Evolutionary conservation across 176 grass and related monocot species (phyloP), one percentile per base, ranked within the genome.

Genomic region (Cymbopogon citratus): DNA sequence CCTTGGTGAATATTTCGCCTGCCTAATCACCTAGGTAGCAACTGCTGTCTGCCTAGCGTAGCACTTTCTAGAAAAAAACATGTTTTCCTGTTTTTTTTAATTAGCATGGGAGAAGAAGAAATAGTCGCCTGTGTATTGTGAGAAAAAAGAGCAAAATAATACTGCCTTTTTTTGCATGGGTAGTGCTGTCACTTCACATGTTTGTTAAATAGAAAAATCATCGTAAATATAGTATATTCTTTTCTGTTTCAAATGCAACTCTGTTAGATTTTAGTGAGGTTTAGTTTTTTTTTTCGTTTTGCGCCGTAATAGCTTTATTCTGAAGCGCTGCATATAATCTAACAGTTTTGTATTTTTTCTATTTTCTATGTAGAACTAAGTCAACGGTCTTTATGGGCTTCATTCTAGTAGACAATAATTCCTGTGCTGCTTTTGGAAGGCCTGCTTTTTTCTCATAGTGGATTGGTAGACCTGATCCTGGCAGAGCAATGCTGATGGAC

Each of bases 401-500:
- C 12, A 63, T 59, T 21, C 33, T 29, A 63, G 49, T 28, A 77
- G 48, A 56, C 31, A 63, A 61, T 81, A 85, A 63, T 75, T 71
- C 61, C 29, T 80, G 71, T 57, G 63, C 56, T 85, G 41, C 29
- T 82, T 89, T 75, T 35, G 79, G 63, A 69, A 78, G 31, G 67
- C 79, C 56, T 75, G 79, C 73, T 65, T 45, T 76, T 72, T 79
- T 72, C 16, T 15, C 62, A 5, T 52, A 76, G 40, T 69, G 66
- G 59, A 73, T 45, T 79, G 18, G 11, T 63, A 52, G 49, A 78
- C 27, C 71, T 71, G 73, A 75, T 66, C 71, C 65, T 83, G 79
- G 14, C 77, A 71, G 71, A 87, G 92, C 85, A 84, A 87, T 87
- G 85, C 87, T 94, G 56, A 91, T 91, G 80, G 89, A 94, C 76